phyloP scores from a whole-genome alignment of 164 flowering plant species.

The Magnolia kwangsiensis region DNA sequence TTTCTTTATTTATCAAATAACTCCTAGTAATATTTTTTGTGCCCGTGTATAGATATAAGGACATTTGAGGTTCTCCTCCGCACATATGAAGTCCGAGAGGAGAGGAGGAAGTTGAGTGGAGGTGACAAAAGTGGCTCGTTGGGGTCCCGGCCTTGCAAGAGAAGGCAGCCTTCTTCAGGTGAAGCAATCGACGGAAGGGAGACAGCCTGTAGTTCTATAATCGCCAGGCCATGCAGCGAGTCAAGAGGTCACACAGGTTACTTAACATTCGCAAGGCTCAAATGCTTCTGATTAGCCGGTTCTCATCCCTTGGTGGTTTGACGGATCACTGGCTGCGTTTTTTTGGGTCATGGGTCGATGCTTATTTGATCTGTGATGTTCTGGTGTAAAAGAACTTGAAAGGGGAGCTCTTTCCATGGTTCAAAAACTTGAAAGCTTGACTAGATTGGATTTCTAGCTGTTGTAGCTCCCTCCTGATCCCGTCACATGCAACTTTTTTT shows the following conservation, averaged over 20 bases:
- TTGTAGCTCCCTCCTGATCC: no score
- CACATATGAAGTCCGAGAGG: constrained; percentile 75
- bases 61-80: constrained; percentile 93
- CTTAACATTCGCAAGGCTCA: constrained; percentile 86
- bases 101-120: constrained; percentile 27
- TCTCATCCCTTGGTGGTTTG: no score
- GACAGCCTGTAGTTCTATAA: constrained; percentile 27
- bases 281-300: constrained; percentile 28
- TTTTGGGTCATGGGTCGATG: neutral
- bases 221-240: constrained; percentile 66
- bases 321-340: no score
- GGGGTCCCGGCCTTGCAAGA: constrained; percentile 55
- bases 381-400: no score
- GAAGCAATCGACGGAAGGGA: constrained; percentile 36
- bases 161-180: constrained; percentile 42
- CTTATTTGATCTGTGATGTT: no score
- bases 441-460: no score
- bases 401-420: no score
- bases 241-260: constrained; percentile 92
- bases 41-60: constrained; percentile 59
- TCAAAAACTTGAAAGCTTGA: no score
- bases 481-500: no score
- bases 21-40: neutral
- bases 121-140: constrained; percentile 27
- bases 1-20: no score